Conservation (phyloP, 345 rosid genomes). For the Gossypium thurberi region DNA sequence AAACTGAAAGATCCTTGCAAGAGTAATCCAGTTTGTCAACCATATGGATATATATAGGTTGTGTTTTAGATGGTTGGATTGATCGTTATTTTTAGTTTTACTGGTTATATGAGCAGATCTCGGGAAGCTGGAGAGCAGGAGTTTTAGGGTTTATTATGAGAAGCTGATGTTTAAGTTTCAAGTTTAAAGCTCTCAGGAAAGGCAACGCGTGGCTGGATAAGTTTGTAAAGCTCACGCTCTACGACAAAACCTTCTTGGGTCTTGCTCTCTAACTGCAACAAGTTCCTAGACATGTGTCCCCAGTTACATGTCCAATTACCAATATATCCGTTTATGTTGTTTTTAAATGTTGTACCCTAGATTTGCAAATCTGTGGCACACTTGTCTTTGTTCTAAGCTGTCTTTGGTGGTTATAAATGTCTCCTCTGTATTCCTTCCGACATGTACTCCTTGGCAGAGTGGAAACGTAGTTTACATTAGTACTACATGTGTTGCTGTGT, state of each 20-base stretch:
- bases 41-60: no score
- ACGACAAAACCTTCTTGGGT: constrained; percentile 59
- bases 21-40: no score
- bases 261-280: constrained; percentile 45
- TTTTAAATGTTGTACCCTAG: not conserved
- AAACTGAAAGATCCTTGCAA: no score
- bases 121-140: not conserved
- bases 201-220: constrained; percentile 15
- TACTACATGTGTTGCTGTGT: no score
- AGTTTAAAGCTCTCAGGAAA: constrained; percentile 3
- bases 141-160: constrained; percentile 27
- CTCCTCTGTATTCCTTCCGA: not conserved
- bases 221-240: constrained; percentile 20
- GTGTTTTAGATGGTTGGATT: no score
- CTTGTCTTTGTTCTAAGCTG: not conserved
- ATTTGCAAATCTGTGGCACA: not conserved
- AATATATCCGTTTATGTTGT: constrained; percentile 13
- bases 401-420: not conserved
- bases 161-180: not conserved
- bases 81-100: no score
- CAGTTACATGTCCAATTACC: constrained; percentile 16
- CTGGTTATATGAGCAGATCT: not conserved
- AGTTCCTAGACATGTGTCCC: constrained; percentile 61
- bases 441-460: not conserved
- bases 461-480: not conserved